phyloP scores from a whole-genome alignment of 352 stramenopile genomes.

The Globisporangium cystogenes region DNA sequence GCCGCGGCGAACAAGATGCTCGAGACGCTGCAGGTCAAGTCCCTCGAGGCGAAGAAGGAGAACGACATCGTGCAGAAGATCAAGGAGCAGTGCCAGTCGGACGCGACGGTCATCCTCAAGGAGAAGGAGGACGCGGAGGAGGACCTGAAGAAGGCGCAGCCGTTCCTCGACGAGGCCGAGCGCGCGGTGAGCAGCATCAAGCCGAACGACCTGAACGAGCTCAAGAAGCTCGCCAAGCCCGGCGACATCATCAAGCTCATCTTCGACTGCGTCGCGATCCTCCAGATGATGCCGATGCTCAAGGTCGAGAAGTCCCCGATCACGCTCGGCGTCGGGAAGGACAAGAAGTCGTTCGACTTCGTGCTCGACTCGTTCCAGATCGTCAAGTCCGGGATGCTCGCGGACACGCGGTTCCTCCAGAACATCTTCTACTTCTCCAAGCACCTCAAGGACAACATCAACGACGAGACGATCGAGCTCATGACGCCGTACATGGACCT shows the following conservation, averaged over 20 bases:
- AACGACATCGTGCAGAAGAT: slow-evolving; percentile 85
- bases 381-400: slow-evolving; percentile 80
- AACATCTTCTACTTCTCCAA: slow-evolving; percentile 91
- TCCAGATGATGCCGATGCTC: slow-evolving; percentile 83
- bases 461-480: slow-evolving; percentile 92
- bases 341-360: slow-evolving; percentile 86
- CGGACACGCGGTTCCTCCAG: slow-evolving; percentile 84
- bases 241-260: slow-evolving; percentile 92
- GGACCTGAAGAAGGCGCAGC: slow-evolving; percentile 86
- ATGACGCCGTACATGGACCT: slow-evolving; percentile 89
- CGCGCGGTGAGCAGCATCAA: slow-evolving; percentile 84
- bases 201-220: slow-evolving; percentile 87
- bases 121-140: slow-evolving; percentile 87
- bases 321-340: slow-evolving; percentile 75
- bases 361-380: slow-evolving; percentile 84
- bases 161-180: slow-evolving; percentile 89
- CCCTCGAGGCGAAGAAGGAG: slow-evolving; percentile 87
- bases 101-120: slow-evolving; percentile 68
- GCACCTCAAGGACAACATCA: slow-evolving; percentile 90
- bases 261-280: slow-evolving; percentile 87
- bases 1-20: slow-evolving; percentile 81
- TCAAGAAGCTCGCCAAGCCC: slow-evolving; percentile 90
- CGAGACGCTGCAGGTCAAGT: slow-evolving; percentile 70
- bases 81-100: slow-evolving; percentile 78
- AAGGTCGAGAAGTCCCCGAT: slow-evolving; percentile 58